Evolutionary conservation across 2,329 filamentous ascomycete species (phyloP), one percentile per base, ranked within the genome.

Genomic region (Exophiala dermatitidis): DNA sequence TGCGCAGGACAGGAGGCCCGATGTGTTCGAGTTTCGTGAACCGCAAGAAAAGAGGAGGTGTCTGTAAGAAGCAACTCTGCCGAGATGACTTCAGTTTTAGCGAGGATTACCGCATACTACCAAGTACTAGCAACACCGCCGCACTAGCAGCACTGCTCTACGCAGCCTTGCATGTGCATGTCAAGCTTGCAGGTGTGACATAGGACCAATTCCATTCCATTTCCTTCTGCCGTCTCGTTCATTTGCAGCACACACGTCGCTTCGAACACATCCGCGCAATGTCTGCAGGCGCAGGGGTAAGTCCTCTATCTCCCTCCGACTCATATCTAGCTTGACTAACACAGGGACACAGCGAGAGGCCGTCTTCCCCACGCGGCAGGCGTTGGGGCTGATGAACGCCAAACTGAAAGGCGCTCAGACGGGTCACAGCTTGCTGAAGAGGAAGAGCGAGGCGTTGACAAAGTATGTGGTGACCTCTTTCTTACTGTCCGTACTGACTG

Each of bases 341-440:
- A 52, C 71, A 95, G 91, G 19, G 71, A 8, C 8, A 30, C 34
- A 62, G 60, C 84, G 93, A 71, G 93, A 98, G 75, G 81, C 90
- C 67, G 91, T 98, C 74, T 98, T 98, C 74, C 88, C 93, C 66
- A 98, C 93, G 69, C 88, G 93, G 67, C 93, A 98, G 78, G 95
- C 90, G 71, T 78, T 98, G 74, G 90, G 90, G 61, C 74, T 94
- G 68, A 98, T 98, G 91, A 97, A 97, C 75, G 83, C 85, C 62
- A 98, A 98, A 79, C 83, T 98, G 68, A 97, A 97, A 78, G 91
- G 87, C 58, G 87, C 87, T 52, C 86, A 91, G 71, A 89, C 83
- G 43, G 93, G 93, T 46, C 91, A 98, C 75, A 95, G 87, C 71
- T 77, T 98, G 69, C 77, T 98, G 60, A 98, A 98, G 78, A 81